Percentiles rank a stretch among this genome's conserved stretches.
These are phyloP conservation scores for Hermanozyma aechmeae DNA, from an alignment of 805 yeast species.

Conservation along the genomic window DNA sequence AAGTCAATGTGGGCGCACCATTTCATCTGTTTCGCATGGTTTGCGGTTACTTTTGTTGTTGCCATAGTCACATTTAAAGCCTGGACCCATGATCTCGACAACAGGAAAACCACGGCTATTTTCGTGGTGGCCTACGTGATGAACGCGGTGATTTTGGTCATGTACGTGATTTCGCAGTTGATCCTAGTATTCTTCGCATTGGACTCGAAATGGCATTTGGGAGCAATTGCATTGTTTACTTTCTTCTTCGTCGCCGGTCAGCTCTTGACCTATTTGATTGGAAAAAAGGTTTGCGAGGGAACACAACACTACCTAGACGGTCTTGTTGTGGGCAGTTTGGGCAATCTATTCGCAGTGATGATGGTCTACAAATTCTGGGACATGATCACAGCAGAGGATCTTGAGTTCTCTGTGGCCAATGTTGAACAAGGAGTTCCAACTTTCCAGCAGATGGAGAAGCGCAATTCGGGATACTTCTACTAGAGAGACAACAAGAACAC, in stretches of 20 bases:
- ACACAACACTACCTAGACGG: conserved; percentile 89
- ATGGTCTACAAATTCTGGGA: conserved; percentile 97
- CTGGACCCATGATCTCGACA: conserved; percentile 44
- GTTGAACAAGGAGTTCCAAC: no score
- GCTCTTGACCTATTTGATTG: conserved; percentile 61
- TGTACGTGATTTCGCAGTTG: conserved; percentile 60
- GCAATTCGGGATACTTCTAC: no score
- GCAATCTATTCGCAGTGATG: conserved; percentile 79
- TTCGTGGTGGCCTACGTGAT: conserved; percentile 63
- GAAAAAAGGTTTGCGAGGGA: conserved; percentile 54
- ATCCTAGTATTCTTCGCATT: conserved; percentile 59
- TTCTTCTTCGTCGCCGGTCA: conserved; percentile 80
- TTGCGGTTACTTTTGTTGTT: conserved; percentile 56
- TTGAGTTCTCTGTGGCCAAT: conserved; percentile 70
- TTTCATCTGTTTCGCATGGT: conserved; percentile 44
- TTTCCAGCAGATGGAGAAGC: no score
- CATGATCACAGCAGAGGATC: conserved; percentile 87
- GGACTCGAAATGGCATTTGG: conserved; percentile 79
- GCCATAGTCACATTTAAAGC: conserved; percentile 63
- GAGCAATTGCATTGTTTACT: conserved; percentile 65
- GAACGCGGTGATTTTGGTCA: conserved; percentile 55
- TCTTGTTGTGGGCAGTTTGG: conserved; percentile 68
- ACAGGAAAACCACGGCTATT: conserved; percentile 52
- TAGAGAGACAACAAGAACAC: no score
- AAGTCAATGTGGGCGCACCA: conserved; percentile 52